Conservation (phyloP, 495 filamentous ascomycete genomes). For the Talaromyces ruber region DNA sequence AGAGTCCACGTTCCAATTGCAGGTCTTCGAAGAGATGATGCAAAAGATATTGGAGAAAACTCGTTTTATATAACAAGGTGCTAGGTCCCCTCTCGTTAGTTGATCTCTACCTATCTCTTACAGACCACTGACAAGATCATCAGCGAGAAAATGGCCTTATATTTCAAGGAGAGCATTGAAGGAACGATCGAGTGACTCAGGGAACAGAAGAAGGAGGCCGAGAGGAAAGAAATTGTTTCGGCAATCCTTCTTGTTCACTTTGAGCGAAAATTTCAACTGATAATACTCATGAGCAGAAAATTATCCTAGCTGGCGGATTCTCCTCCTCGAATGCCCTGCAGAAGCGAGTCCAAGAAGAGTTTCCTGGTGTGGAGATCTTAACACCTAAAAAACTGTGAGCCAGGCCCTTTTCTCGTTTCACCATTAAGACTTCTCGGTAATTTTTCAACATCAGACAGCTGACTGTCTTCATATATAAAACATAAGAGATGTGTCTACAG, state of each 20-base stretch:
- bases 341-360: background rate
- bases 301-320: constrained; percentile 7
- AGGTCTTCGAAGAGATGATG: background rate
- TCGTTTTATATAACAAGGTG: background rate
- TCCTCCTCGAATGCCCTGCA: constrained; percentile 3
- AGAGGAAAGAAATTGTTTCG: background rate
- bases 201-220: background rate
- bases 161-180: background rate
- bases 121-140: background rate
- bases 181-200: background rate
- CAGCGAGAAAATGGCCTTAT: background rate
- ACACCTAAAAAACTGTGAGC: background rate
- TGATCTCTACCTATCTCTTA: background rate
- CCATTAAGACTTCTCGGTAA: background rate
- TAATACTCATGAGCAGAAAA: background rate
- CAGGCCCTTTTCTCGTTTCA: background rate
- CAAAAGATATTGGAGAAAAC: background rate
- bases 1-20: background rate
- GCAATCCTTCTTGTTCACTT: background rate
- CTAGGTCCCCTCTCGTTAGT: background rate
- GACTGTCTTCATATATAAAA: background rate
- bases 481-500: constrained; percentile 1
- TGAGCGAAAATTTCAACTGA: background rate
- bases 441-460: background rate
- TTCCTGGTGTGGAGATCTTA: background rate